Evolutionary conservation across 192 early-diverging fungal species (phyloP).

Genomic region (Coemansia guatemalensis): DNA sequence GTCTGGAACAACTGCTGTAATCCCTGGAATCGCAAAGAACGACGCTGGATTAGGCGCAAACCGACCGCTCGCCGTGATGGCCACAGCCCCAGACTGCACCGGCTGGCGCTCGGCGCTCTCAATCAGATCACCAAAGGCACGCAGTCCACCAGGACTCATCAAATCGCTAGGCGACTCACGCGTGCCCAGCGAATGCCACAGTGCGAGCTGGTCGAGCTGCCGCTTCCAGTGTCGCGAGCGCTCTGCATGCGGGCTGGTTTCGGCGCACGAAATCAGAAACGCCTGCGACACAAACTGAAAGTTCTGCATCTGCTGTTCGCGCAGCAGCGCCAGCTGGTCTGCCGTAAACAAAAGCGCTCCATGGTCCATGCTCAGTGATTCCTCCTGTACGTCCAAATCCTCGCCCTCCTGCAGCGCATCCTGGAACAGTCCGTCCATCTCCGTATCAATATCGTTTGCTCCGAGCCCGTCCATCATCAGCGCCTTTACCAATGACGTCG

Average conservation of each 20-base stretch:
- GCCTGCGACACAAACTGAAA: constrained; percentile 58
- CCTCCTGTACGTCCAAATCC: constrained; percentile 46
- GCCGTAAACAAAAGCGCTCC: constrained; percentile 43
- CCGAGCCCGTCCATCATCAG: constrained; percentile 19
- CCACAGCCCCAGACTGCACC: constrained; percentile 12
- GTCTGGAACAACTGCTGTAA: constrained; percentile 40
- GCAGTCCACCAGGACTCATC: constrained; percentile 35
- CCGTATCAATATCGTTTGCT: constrained; percentile 33
- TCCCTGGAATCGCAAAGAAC: constrained; percentile 50
- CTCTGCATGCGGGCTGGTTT: constrained; percentile 29
- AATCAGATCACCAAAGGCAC: constrained; percentile 24
- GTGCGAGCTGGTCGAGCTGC: constrained; percentile 50
- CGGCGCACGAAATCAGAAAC: constrained; percentile 41
- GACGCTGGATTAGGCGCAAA: constrained; percentile 46
- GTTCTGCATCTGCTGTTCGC: constrained; percentile 53
- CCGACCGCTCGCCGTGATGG: constrained; percentile 33
- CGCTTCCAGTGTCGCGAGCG: constrained; percentile 49
- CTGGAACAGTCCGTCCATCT: constrained; percentile 52
- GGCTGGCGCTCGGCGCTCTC: constrained; percentile 27
- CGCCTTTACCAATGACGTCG: constrained; percentile 18
- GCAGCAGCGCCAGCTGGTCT: constrained; percentile 53
- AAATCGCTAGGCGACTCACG: constrained; percentile 36
- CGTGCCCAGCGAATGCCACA: constrained; percentile 48
- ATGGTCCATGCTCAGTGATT: constrained; percentile 35
- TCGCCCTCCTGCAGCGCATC: constrained; percentile 55